Conservation (phyloP, 2,329 filamentous ascomycete genomes). For the Fusarium liriodendri region DNA sequence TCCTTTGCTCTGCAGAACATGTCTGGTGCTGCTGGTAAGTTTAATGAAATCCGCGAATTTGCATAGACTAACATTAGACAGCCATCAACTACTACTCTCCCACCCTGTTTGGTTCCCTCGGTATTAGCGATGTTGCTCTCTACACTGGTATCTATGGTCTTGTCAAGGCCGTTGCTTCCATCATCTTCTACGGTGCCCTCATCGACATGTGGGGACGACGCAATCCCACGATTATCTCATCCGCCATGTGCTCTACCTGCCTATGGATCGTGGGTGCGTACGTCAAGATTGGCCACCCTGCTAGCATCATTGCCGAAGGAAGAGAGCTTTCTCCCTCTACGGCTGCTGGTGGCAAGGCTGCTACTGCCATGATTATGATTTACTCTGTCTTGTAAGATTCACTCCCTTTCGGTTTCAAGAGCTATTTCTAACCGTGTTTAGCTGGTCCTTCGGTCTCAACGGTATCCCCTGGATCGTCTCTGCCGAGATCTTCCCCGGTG, state of each 20-base stretch:
- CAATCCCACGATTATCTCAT: constrained; percentile 59
- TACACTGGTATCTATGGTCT: constrained; percentile 65
- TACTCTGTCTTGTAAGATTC: constrained; percentile 63
- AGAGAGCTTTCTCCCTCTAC: constrained; percentile 55
- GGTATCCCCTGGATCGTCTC: constrained; percentile 59
- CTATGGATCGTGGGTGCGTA: constrained; percentile 66
- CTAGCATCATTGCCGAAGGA: constrained; percentile 56
- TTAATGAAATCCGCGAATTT: rapidly evolving
- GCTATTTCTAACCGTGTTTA: constrained; percentile 6
- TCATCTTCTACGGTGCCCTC: constrained; percentile 54
- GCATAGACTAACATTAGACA: constrained; percentile 7
- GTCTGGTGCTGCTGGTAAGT: constrained; percentile 52
- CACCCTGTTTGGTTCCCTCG: constrained; percentile 56
- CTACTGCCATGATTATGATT: constrained; percentile 66
- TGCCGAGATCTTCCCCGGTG: constrained; percentile 58
- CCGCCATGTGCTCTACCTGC: constrained; percentile 58
- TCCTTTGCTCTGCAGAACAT: constrained; percentile 55
- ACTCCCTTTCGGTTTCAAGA: rapidly evolving
- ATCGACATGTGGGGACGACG: constrained; percentile 56
- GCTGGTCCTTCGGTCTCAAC: constrained; percentile 58
- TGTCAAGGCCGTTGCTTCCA: constrained; percentile 55
- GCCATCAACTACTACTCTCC: constrained; percentile 59
- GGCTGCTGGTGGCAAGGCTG: constrained; percentile 60
- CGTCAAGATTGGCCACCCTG: constrained; percentile 63
- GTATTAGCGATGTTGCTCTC: constrained; percentile 57